Base-by-base conservation (phyloP, 305 asterid species). In the Solanum hybrid region DNA sequence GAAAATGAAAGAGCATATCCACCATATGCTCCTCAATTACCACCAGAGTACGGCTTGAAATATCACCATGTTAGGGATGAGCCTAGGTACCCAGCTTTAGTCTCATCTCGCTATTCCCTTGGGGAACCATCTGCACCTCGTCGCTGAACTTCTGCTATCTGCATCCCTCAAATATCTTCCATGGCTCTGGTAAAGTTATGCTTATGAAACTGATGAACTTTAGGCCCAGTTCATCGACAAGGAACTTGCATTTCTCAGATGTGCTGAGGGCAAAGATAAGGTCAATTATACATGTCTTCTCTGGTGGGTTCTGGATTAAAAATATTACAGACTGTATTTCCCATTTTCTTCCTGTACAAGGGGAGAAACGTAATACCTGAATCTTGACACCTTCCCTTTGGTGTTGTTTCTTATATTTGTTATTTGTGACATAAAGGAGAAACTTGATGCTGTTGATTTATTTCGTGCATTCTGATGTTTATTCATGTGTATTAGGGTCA, bases 51-150 rank as follows among this genome's bases (percentile, higher is more conserved):
- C 81, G 87, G 88, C 89, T 91, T 77, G 86, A 92, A 93, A 11
- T 46, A 84, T 89, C 81, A 76, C 78, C 91, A 82, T 73, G 93
- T 90, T 10, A 89, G 92, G 37, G 93, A 88, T 36, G 93, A 84
- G 33, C 89, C 90, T 89, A 93, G 93, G 46, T 36, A 90, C 89
- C n/a, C 96, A 46, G 87, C 94, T 22, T 93, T 96, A 12, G 96
- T 94, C 86, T 94, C 96, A 14, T 90, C 90, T 28, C 94, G 95
- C 87, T 94, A 96, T 92, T 91, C 98, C 80, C 95, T 94, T 90
- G 95, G 91, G 8, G 97, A 95, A 20, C 96, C 95, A 28, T 90
- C 96, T 90, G 89, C 81, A 4, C 89, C 92, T 1, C 93, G 81
- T 18, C 93, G 51, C 88, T 92, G 93, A 92, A 89, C 89, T 16